Evolutionary conservation across 306 rosid species (phyloP).

Genomic region (Vigna hirtella): DNA sequence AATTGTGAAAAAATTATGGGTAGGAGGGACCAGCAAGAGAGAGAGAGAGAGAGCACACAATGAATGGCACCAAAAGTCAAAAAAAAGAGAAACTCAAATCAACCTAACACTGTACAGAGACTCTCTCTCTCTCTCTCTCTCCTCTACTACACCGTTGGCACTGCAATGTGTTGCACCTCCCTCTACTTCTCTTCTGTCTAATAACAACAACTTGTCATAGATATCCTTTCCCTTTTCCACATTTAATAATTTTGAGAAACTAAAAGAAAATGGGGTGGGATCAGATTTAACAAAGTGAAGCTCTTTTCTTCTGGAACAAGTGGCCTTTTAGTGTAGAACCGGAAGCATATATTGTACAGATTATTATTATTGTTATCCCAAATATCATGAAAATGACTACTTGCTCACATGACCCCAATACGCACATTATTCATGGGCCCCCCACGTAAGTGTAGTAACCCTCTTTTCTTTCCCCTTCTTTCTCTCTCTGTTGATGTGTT

Average conservation of each 20-base stretch:
- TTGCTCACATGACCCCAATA: conserved; percentile 72
- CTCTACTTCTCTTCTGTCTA: conserved; percentile 31
- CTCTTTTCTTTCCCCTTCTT: conserved; percentile 20
- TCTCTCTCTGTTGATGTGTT: conserved; percentile 26
- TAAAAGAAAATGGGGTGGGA: background rate
- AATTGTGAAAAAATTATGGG: too few relatives aligned
- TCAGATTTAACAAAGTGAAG: conserved; percentile 3
- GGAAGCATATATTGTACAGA: conserved; percentile 35
- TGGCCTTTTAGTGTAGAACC: conserved; percentile 40
- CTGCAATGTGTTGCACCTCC: conserved; percentile 29
- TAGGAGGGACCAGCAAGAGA: conserved; percentile 54
- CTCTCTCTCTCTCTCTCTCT: conserved; percentile 12
- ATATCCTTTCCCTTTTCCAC: conserved; percentile 12
- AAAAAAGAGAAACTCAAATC: conserved; percentile 25
- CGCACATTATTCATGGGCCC: conserved; percentile 72
- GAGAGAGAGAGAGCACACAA: conserved; percentile 45
- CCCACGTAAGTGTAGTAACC: conserved; percentile 59
- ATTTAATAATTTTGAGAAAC: background rate
- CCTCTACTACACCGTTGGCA: conserved; percentile 42
- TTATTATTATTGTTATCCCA: conserved; percentile 27
- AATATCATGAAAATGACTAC: conserved; percentile 62
- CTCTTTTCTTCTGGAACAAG: conserved; percentile 36
- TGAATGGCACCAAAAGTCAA: conserved; percentile 70
- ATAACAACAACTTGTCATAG: conserved; percentile 39
- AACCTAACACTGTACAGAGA: conserved; percentile 60